Percentiles rank a stretch among this genome's conserved stretches.
Evolutionary conservation across 164 flowering plant species (phyloP).

Genomic region (Piper longum): DNA sequence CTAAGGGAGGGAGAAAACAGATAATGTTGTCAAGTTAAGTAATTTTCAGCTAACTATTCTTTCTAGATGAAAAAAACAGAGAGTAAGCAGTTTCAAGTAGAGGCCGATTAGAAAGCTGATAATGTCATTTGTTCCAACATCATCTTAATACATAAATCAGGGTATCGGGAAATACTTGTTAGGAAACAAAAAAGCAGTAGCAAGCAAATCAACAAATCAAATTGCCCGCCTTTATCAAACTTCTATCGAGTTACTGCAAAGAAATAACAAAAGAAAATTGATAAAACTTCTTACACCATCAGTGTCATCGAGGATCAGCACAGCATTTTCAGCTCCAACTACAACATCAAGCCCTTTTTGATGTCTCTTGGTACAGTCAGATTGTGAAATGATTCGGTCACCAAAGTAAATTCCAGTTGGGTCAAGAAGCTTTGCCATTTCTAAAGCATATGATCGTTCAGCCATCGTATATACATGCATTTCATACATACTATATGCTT

Average conservation of each 20-base stretch:
- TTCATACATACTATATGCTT: constrained; percentile 68
- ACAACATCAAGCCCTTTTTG: constrained; percentile 84
- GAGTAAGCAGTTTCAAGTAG: no score
- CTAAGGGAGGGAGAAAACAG: no score
- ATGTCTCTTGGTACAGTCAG: constrained; percentile 55
- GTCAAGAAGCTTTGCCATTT: constrained; percentile 70
- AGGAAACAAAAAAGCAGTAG: no score
- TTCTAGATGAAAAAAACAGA: no score
- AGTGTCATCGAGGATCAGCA: constrained; percentile 83
- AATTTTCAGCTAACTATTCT: no score
- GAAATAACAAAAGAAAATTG: not conserved
- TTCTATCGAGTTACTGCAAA: not conserved
- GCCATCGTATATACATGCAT: constrained; percentile 87
- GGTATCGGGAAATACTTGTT: no score
- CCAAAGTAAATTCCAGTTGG: constrained; percentile 47
- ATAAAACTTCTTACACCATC: constrained; percentile 36
- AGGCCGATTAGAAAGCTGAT: no score
- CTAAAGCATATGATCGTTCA: constrained; percentile 55
- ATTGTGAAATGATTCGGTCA: constrained; percentile 55
- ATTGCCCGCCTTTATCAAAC: not conserved
- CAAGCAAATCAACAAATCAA: not conserved
- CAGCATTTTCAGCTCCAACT: constrained; percentile 59
- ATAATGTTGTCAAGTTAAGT: no score
- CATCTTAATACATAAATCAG: no score
- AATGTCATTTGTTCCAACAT: no score